These are phyloP conservation scores for Pyrenophora seminiperda DNA, from an alignment of 2,329 filamentous ascomycete species.

Conservation along the genomic window DNA sequence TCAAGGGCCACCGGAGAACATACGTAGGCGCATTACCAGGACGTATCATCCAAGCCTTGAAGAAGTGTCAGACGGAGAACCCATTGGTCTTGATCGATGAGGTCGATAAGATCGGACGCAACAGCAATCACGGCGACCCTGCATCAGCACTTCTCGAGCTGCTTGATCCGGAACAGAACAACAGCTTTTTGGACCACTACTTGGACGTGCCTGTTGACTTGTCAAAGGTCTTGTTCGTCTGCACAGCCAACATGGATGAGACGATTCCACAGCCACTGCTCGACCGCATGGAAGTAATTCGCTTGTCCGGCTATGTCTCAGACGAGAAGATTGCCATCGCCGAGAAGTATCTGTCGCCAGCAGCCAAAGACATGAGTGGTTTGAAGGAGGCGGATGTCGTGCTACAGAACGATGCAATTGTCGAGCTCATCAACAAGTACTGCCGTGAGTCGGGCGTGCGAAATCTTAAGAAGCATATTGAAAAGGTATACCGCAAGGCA, in stretches of 20 bases:
- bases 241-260: constrained; percentile 98
- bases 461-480: constrained; percentile 98
- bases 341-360: constrained; percentile 86
- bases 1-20: constrained; percentile 95
- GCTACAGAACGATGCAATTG: constrained; percentile 84
- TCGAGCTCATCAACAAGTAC: constrained; percentile 98
- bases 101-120: constrained; percentile 95
- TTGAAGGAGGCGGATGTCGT: constrained; percentile 88
- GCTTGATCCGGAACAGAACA: constrained; percentile 96
- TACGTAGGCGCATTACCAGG: constrained; percentile 96
- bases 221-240: constrained; percentile 97
- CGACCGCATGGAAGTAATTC: constrained; percentile 97
- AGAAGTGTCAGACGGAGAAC: constrained; percentile 99
- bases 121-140: constrained; percentile 88
- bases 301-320: constrained; percentile 92
- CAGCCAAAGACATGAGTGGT: constrained; percentile 92
- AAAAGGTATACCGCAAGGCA: constrained; percentile 97
- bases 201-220: constrained; percentile 97
- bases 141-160: constrained; percentile 92
- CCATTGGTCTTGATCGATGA: constrained; percentile 96
- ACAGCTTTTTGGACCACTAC: constrained; percentile 96
- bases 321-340: constrained; percentile 99
- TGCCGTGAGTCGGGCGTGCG: constrained; percentile 96
- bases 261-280: constrained; percentile 93
- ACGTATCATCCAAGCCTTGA: constrained; percentile 95